Percentiles rank a stretch among this genome's conserved stretches.
Evolutionary conservation across 2,329 filamentous ascomycete species (phyloP).

Genomic region (Sclerotinia borealis): DNA sequence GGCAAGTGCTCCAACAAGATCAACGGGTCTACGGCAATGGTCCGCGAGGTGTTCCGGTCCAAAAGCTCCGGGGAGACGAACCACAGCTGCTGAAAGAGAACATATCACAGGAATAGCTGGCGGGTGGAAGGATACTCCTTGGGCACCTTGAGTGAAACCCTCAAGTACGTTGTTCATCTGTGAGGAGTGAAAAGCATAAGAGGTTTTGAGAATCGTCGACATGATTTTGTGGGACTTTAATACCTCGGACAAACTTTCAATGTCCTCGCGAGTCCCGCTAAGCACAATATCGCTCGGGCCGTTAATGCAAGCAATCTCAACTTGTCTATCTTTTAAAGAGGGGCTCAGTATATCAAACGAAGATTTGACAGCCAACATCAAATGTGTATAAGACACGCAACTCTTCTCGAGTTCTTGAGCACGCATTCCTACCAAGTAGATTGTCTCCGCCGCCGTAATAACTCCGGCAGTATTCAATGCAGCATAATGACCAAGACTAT

Average conservation of each 20-base stretch:
- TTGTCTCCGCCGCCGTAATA: neutral
- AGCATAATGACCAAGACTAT: conserved; percentile 5
- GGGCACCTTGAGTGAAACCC: neutral
- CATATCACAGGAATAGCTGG: neutral
- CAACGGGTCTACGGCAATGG: neutral
- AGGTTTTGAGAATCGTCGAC: neutral
- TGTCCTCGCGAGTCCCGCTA: neutral
- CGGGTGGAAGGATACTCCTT: neutral
- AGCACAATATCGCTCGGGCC: neutral
- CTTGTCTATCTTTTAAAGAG: neutral
- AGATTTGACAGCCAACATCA: conserved; percentile 1
- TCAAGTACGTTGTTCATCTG: conserved; percentile 5
- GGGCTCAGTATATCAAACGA: neutral
- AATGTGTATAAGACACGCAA: neutral
- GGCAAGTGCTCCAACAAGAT: conserved; percentile 71
- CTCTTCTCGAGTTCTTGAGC: neutral
- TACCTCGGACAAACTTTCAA: neutral
- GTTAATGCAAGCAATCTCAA: conserved; percentile 3
- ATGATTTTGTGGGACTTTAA: neutral
- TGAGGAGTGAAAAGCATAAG: conserved; percentile 6
- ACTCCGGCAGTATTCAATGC: neutral
- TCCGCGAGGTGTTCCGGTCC: neutral
- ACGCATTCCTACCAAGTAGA: neutral
- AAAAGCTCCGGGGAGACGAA: neutral
- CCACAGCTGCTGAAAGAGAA: neutral